These are phyloP conservation scores for Globisporangium camurandrum DNA, from an alignment of 352 stramenopile genomes.

Conservation along the genomic window DNA sequence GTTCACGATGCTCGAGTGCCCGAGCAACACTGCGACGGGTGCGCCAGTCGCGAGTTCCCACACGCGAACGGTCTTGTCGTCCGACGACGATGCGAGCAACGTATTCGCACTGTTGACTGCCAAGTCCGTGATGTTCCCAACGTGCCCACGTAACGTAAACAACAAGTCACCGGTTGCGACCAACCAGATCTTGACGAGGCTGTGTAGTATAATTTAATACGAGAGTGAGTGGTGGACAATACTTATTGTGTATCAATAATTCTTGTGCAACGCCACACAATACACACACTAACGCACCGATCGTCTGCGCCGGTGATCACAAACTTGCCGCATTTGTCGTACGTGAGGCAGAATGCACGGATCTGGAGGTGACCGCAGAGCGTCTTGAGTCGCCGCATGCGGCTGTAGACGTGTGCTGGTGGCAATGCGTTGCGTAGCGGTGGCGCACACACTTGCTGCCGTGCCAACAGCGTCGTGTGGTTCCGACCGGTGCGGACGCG, in stretches of 20 bases:
- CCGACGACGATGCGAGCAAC: constrained; percentile 77
- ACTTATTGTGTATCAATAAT: neutral
- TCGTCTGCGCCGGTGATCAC: constrained; percentile 97
- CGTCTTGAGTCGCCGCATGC: constrained; percentile 73
- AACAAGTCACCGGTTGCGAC: constrained; percentile 74
- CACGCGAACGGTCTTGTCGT: constrained; percentile 85
- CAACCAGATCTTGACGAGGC: constrained; percentile 96
- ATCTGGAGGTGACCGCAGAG: constrained; percentile 92
- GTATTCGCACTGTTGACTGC: constrained; percentile 80
- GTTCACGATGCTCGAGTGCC: constrained; percentile 83
- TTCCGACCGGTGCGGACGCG: constrained; percentile 44
- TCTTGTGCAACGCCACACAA: too few species aligned
- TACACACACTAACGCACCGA: constrained; percentile 23
- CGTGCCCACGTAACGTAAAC: constrained; percentile 79
- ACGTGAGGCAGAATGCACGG: constrained; percentile 93
- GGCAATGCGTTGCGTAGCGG: constrained; percentile 26
- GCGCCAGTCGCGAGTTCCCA: constrained; percentile 83
- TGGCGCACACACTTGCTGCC: constrained; percentile 39
- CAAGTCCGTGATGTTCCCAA: constrained; percentile 88
- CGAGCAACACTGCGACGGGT: constrained; percentile 77
- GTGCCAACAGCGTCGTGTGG: constrained; percentile 39
- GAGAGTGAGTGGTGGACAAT: neutral
- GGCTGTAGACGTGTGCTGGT: constrained; percentile 64
- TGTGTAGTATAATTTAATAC: constrained; percentile 11
- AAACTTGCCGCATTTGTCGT: constrained; percentile 93